Evolutionary conservation across 768 basidiomycete species (phyloP), one percentile per base, ranked within the genome.

Genomic region (Psilocybe subaeruginosa): DNA sequence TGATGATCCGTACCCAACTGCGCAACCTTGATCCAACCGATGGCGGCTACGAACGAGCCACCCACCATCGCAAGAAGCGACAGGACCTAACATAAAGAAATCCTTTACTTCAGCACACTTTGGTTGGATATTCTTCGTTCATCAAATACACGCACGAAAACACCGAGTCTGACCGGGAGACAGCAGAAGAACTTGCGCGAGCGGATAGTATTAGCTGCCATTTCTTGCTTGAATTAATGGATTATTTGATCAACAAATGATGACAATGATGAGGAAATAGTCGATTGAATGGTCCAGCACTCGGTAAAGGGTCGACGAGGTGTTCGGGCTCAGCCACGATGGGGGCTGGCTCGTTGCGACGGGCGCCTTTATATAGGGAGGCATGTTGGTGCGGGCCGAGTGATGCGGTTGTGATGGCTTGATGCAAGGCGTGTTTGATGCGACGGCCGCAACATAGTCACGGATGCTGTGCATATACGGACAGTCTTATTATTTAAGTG

Each of bases 161-260:
- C 85, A 61, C 86, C 86, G 57, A 85, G 77, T 66, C 86, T 80
- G 70, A 88, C 86, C 30, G 86, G 87, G 68, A 88, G 78, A 74
- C 85, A 88, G 74, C 82, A 86, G 73, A 84, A 87, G 72, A 88
- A 88, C 68, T 75, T 85, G 64, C 80, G 81, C 17, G 82, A 80
- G 61, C 79, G 82, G 66, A 83, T 77, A 74, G 81, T 77, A 64
- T 8, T 39, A 6, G 14, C 11, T 43, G 41, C 41, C n/a, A 14
- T 43, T 43, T 43, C 41, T 43, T 43, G 8, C 14, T 39, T 23
- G 23, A 23, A 23, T 23, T 23, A 23, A 65, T 75, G 55, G 65
- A 61, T 83, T 84, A 60, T 73, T 78, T 66, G 69, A 68, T 69
- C 69, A 72, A 70, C 64, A 68, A 70, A 72, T 65, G 64, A 54